Conservation (phyloP, 1,284 basidiomycete genomes). For the Hypsizygus ulmarius region DNA sequence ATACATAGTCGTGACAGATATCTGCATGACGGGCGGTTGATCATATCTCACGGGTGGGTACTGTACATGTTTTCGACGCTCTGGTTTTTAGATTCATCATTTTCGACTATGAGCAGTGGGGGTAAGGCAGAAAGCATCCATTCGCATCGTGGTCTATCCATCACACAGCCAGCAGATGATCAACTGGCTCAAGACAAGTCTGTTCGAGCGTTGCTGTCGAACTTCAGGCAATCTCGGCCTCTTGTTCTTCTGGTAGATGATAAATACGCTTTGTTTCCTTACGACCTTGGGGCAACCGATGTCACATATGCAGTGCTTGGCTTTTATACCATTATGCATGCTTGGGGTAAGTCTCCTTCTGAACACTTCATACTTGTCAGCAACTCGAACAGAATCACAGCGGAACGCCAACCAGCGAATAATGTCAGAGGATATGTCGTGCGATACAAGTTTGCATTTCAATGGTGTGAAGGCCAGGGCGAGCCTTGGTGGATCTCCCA, state of each 20-base stretch:
- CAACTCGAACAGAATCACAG: constrained; percentile 32
- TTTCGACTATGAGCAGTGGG: constrained; percentile 42
- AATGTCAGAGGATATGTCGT: constrained; percentile 51
- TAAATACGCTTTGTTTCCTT: constrained; percentile 69
- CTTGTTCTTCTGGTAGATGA: constrained; percentile 69
- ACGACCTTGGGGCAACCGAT: constrained; percentile 48
- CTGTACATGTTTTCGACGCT: background rate
- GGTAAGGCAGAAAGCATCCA: constrained; percentile 62
- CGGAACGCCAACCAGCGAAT: constrained; percentile 55
- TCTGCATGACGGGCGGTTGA: constrained; percentile 58
- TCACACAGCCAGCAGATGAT: constrained; percentile 48
- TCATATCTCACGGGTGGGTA: constrained; percentile 76
- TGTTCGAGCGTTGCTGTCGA: constrained; percentile 62
- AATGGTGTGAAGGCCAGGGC: constrained; percentile 71
- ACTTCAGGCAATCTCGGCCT: constrained; percentile 48
- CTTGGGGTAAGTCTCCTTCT: constrained; percentile 58
- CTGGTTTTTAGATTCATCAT: background rate
- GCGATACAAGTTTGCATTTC: constrained; percentile 76
- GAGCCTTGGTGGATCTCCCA: constrained; percentile 51
- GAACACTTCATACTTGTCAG: constrained; percentile 1
- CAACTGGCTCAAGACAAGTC: constrained; percentile 66
- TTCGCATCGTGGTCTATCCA: constrained; percentile 34
- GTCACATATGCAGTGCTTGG: constrained; percentile 72
- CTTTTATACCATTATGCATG: constrained; percentile 65
- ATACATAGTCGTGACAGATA: constrained; percentile 62